A percentile compares a stretch with the other conserved stretches of the same genome.
Evolutionary conservation across 192 early-diverging fungal genomes (phyloP).

Genomic region (Neocallimastix lanati): DNA sequence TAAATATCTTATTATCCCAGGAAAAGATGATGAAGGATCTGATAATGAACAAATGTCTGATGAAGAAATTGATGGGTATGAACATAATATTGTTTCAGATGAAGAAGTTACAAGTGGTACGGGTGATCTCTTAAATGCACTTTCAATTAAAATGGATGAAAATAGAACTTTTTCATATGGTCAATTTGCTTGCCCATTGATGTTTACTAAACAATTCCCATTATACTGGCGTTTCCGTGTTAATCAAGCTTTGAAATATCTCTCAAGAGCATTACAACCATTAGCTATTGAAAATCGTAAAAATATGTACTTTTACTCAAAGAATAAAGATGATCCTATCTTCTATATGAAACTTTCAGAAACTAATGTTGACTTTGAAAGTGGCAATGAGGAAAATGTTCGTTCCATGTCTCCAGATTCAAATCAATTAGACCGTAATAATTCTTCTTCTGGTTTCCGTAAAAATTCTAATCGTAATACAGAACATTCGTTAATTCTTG

Average conservation of each 20-base stretch:
- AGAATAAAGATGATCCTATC: constrained; percentile 21
- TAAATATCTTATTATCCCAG: constrained; percentile 32
- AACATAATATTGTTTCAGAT: constrained; percentile 7
- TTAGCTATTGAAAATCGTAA: constrained; percentile 53
- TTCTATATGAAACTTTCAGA: constrained; percentile 37
- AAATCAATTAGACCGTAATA: not conserved
- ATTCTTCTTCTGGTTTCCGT: not conserved
- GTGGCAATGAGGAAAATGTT: not conserved
- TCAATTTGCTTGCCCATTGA: constrained; percentile 49
- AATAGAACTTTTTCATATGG: constrained; percentile 22
- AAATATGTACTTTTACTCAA: constrained; percentile 49
- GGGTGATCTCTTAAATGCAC: not conserved
- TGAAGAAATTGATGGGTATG: constrained; percentile 25
- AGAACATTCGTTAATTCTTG: constrained; percentile 9
- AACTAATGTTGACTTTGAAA: not conserved
- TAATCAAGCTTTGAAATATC: constrained; percentile 33
- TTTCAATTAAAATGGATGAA: not conserved
- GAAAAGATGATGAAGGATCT: constrained; percentile 11
- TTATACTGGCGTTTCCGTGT: constrained; percentile 59
- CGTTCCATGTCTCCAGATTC: not conserved
- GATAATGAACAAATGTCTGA: constrained; percentile 26
- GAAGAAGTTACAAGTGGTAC: constrained; percentile 5
- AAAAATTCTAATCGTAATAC: not conserved
- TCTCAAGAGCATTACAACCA: constrained; percentile 29
- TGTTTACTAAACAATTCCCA: constrained; percentile 41